Evolutionary conservation across 495 filamentous ascomycete species (phyloP).

Genomic region (Penicillium coffeae): DNA sequence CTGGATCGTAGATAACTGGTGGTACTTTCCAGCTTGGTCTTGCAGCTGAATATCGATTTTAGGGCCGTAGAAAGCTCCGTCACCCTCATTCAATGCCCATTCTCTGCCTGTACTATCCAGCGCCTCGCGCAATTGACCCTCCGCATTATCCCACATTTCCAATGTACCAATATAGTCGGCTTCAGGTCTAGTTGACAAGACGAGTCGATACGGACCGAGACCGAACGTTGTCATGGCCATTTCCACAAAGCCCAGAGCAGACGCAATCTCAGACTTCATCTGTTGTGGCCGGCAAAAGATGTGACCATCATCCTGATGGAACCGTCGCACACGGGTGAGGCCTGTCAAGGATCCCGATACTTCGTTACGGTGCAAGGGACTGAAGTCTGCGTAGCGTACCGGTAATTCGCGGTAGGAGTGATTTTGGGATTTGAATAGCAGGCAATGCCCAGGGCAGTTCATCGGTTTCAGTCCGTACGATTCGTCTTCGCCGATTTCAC

Average conservation of each 20-base stretch:
- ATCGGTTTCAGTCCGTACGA: conserved; percentile 93
- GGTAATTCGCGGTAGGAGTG: conserved; percentile 81
- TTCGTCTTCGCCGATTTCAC: conserved; percentile 58
- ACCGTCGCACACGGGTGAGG: conserved; percentile 82
- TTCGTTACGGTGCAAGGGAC: conserved; percentile 87
- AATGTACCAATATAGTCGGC: conserved; percentile 73
- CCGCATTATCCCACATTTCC: conserved; percentile 81
- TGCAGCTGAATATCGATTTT: conserved; percentile 89
- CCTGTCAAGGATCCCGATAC: conserved; percentile 81
- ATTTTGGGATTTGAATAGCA: conserved; percentile 71
- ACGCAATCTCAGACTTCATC: conserved; percentile 74
- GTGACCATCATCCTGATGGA: conserved; percentile 95
- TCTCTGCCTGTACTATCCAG: conserved; percentile 59
- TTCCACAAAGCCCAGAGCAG: conserved; percentile 75
- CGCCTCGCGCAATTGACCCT: conserved; percentile 65
- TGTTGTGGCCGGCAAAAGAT: conserved; percentile 88
- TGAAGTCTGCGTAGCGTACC: conserved; percentile 90
- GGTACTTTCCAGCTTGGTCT: conserved; percentile 81
- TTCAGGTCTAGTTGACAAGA: conserved; percentile 74
- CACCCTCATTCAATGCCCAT: conserved; percentile 74
- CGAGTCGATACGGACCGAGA: conserved; percentile 69
- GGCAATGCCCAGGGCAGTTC: conserved; percentile 94
- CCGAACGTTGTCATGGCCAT: conserved; percentile 73
- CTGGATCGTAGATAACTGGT: conserved; percentile 90
- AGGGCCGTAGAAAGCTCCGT: conserved; percentile 92